Base-by-base conservation (phyloP, 768 basidiomycete genomes). In the Tylopilus subfusipes region DNA sequence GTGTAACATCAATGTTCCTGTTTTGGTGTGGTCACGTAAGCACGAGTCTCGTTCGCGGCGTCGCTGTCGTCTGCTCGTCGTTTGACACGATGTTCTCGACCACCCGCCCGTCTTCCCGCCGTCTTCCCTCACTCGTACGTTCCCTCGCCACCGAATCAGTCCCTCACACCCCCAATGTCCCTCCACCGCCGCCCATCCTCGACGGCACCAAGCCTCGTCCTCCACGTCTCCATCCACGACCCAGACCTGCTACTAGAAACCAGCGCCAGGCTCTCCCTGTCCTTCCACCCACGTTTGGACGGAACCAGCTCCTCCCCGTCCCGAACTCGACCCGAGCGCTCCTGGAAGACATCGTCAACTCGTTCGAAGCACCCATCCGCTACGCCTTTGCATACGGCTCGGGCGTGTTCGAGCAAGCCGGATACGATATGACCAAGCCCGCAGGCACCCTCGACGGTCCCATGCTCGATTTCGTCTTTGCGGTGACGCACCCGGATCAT, bases 351-450 rank as follows among this genome's bases (percentile, higher is more conserved):
- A 86, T 98, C 53, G 86, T 97, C 31, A 75, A 76, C 14, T 78
- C 83, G 45, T 96, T 98, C 64, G 81, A 92, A 39, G 91, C 92
- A 0, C 95, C 95, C 11, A 90, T 98, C 46, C 86, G 95, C 21
- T 98, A 96, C 76, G 97, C 95, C 1, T 94, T 98, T 66, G 97
- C 97, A 0, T 99, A 98, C 67, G 97, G 97, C 13, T 93, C 89
- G 3, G 97, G 96, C 0, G 94, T 98, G 2, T 97, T 97, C 62
- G 84, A 90, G 64, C 97, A 99, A 72, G 85, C 86, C 51, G 91
- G 95, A 18, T 90, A 95, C 62, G 59, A 63, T 6, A 18, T 16
- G 55, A 57, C 68, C 31, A 40, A 40, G 11, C 19, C 19, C 19
- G 9, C n/a, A n/a, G n/a, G n/a, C n/a, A n/a, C 21, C 34, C 2